Conservation (phyloP, 768 basidiomycete genomes). For the Harrya chromipes region DNA sequence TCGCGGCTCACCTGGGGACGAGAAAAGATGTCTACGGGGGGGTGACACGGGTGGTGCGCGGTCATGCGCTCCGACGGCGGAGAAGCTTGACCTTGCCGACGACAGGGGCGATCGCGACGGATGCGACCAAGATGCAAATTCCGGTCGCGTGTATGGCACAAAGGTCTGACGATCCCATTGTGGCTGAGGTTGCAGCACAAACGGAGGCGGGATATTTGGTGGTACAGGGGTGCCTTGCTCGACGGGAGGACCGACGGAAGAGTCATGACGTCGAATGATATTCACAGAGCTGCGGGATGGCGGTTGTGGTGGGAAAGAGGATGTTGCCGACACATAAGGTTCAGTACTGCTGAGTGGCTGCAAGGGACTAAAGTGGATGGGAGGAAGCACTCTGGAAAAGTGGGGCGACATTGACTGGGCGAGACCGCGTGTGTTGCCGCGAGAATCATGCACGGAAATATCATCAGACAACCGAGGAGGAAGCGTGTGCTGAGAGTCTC, state of each 20-base stretch:
- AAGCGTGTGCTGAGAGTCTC: background rate
- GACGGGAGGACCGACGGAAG: constrained; percentile 18
- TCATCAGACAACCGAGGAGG: constrained; percentile 8
- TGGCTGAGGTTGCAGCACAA: constrained; percentile 62
- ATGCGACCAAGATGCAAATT: constrained; percentile 33
- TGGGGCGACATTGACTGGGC: constrained; percentile 18
- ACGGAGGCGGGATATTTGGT: constrained; percentile 48
- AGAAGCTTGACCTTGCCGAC: constrained; percentile 24
- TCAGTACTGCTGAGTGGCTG: too few relatives aligned
- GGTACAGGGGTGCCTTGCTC: constrained; percentile 10
- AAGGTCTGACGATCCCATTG: constrained; percentile 56
- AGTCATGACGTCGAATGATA: constrained; percentile 14
- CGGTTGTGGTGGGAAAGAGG: constrained; percentile 36
- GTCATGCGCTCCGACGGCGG: constrained; percentile 15
- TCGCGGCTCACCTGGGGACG: constrained; percentile 15
- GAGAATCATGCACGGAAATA: constrained; percentile 10
- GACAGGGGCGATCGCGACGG: constrained; percentile 37
- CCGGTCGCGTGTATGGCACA: constrained; percentile 35
- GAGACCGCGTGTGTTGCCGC: constrained; percentile 7
- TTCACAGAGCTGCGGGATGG: constrained; percentile 14
- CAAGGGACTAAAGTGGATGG: constrained; percentile 19
- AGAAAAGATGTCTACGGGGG: constrained; percentile 10
- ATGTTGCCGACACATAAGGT: constrained; percentile 19
- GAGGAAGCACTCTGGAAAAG: constrained; percentile 29
- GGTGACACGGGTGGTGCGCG: constrained; percentile 9